Base-by-base conservation (phyloP, 1,284 basidiomycete genomes). In the Puccinia polysora region DNA sequence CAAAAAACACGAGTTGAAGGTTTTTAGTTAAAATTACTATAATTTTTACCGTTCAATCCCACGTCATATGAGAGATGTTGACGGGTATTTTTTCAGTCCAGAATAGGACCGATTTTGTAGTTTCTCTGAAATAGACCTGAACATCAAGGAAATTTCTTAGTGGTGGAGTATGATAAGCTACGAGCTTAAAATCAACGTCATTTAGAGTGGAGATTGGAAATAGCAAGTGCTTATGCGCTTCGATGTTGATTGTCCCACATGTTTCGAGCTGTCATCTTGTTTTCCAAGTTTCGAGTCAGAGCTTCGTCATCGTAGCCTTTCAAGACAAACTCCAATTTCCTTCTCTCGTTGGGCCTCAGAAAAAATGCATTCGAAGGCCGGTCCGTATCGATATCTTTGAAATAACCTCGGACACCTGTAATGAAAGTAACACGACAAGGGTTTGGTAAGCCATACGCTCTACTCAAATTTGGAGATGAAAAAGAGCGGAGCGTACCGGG, bases 381-480 rank as follows among this genome's bases (percentile, higher is more conserved):
- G 25, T 40, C 23, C 4, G 59, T 63, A 8, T 30, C 28, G 20
- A 53, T 53, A 25, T 71, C 68, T 38, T n/a, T 59, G 43, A 73
- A 73, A 59, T 73, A 73, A 52, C 71, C 71, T 14, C 36, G 47
- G 2, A 73, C 71, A n/a, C 60, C 71, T 65, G 15, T 14, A 8
- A 70, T 7, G 7, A 2, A 14, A 14, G 18, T 12, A 34, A 18
- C 5, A 45, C 23, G 7, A 28, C 23, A 59, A 4, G 10, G 8
- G 49, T 23, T 32, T 20, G 12, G 56, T 59, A 14, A 62, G 55
- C n/a, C n/a, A 23, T 7, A 70, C 5, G 20, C 15, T 23, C 30
- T 15, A 2, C 10, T 15, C 18, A 15, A 25, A 32, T 12, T 10
- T 36, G 30, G 20, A 32, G 30, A 43, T 10, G 28, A 2, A 45